These are phyloP conservation scores for Fragilaria radians DNA, from an alignment of 108 stramenopile genomes.

Conservation along the genomic window DNA sequence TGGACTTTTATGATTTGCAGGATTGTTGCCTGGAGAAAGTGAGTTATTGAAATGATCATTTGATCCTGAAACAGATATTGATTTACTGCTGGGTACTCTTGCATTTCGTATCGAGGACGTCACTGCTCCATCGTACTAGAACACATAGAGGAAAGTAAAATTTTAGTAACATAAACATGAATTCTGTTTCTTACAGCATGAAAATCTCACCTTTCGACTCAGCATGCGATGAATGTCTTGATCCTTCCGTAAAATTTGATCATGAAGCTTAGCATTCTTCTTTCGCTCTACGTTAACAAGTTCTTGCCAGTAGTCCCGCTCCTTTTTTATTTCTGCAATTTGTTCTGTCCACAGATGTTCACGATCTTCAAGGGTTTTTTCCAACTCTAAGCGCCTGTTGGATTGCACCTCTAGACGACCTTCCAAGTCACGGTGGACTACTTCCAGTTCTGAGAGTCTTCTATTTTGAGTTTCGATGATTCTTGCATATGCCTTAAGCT, in stretches of 20 bases:
- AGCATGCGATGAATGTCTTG: constrained; percentile 59
- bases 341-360: constrained; percentile 42
- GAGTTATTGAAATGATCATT: background rate
- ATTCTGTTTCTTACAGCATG: background rate
- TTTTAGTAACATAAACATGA: background rate
- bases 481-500: constrained; percentile 37
- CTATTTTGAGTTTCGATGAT: constrained; percentile 52
- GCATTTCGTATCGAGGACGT: constrained; percentile 17
- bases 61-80: background rate
- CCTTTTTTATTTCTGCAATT: constrained; percentile 31
- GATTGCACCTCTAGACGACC: constrained; percentile 36
- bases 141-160: background rate
- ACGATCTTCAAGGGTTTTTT: constrained; percentile 36
- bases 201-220: constrained; percentile 50
- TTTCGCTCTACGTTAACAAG: constrained; percentile 34
- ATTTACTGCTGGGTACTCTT: constrained; percentile 6
- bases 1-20: constrained; percentile 25
- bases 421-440: constrained; percentile 40
- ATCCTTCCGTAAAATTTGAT: constrained; percentile 50
- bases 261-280: constrained; percentile 35
- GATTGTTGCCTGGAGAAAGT: background rate
- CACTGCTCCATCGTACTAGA: constrained; percentile 31
- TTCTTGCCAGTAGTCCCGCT: constrained; percentile 40
- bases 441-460: constrained; percentile 33
- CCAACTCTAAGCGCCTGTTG: constrained; percentile 28